These are phyloP conservation scores for Prunus davidiana DNA, from an alignment of 306 rosid genomes.

Conservation along the genomic window DNA sequence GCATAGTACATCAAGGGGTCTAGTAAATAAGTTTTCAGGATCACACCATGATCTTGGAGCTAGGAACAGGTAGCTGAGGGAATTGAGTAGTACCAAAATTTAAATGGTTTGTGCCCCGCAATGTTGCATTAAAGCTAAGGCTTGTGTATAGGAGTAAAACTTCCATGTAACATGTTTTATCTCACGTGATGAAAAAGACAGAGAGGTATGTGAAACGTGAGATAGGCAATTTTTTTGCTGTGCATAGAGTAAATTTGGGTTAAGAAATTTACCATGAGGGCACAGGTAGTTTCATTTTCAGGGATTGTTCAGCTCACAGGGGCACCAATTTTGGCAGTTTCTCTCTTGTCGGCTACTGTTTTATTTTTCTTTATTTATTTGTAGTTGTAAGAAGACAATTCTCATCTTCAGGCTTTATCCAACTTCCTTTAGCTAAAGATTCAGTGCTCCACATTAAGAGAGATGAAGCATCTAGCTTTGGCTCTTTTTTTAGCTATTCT, in stretches of 20 bases:
- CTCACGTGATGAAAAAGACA: too few relatives aligned
- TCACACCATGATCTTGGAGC: neutral
- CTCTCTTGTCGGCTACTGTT: neutral
- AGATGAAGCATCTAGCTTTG: slow-evolving; percentile 56
- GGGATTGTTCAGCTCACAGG: neutral
- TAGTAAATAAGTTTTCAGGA: neutral
- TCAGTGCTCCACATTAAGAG: slow-evolving; percentile 11
- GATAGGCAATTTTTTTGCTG: neutral
- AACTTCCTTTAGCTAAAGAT: slow-evolving; percentile 25
- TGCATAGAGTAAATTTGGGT: neutral
- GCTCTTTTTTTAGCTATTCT: slow-evolving; percentile 42
- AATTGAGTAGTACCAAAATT: neutral
- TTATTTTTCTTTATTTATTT: neutral
- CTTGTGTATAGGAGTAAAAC: neutral
- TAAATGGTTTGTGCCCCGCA: neutral
- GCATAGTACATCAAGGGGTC: neutral
- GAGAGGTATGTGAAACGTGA: too few relatives aligned
- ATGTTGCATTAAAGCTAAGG: neutral
- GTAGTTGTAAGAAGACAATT: slow-evolving; percentile 30
- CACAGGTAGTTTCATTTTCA: neutral
- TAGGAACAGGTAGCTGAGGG: neutral
- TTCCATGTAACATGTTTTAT: too few relatives aligned
- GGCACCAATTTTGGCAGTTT: neutral
- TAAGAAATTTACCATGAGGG: slow-evolving; percentile 2
- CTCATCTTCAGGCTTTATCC: slow-evolving; percentile 8